Base-by-base conservation (phyloP, 208 protist species). In the Wallacemonas sp. region DNA sequence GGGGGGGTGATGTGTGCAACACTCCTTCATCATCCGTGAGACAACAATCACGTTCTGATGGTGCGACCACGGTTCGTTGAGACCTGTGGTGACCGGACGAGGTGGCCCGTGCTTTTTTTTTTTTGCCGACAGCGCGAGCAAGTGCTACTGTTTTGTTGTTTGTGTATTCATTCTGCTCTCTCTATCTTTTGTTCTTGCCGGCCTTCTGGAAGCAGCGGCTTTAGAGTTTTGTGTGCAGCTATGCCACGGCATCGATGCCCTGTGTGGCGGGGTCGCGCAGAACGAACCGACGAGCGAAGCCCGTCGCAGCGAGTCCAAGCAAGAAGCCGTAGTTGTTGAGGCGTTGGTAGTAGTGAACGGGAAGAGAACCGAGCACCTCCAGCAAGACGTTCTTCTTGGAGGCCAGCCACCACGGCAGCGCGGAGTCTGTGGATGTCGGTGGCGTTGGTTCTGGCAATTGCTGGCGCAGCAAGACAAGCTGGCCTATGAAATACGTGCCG, bases 281-380 rank as follows among this genome's bases (percentile, higher is more conserved):
- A 13, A 86, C 70, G 41, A 79, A 79, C 1, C 71, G 36, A 13
- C 74, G 74, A n/a, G 76, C 62, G 13, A 90, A 3, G 1, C 81
- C 36, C 6, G 78, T 86, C 8, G 62, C 41, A 13, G 53, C 36
- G 32, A 72, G 74, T 15, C 78, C 71, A 13, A 81, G 41, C 32
- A 94, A 10, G 62, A 87, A 91, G 42, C 80, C 80, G 60, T 71
- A 76, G 33, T 91, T 85, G 53, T 87, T 85, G 1, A 94, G 50
- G 3, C 82, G 81, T 39, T 89, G 83, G 50, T 89, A 89, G 63
- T 79, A 86, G 53, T 89, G 74, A 21, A 79, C 61, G n/a, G 83
- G 76, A 13, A 89, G 65, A 21, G 55, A 46, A 1, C 78, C 79
- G 13, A 89, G 71, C 54, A 78, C 76, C 10, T 50, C 44, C 24